Evolutionary conservation across 495 filamentous ascomycete species (phyloP), one percentile per base, ranked within the genome.

Genomic region (Penicillium crystallinum): DNA sequence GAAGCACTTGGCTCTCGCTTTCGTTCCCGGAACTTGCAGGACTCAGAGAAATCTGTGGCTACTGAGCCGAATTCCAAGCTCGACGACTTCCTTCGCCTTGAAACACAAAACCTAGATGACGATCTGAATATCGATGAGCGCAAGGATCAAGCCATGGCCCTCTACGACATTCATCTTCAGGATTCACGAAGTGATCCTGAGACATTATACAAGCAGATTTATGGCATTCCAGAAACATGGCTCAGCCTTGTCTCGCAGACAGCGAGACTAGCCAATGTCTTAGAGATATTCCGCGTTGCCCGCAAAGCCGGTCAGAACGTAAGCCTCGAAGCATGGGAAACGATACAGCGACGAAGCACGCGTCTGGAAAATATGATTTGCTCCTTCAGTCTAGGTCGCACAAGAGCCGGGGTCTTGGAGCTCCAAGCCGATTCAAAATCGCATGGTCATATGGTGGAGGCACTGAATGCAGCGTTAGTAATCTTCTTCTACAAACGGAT

Each of bases 151-250:
- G 52, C 59, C 8, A 46, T 55, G 1, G 68, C 55, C 1, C 55
- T 67, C 12, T 47, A 64, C 17, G 68, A 71, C 21, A 71, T 71
- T 17, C 65, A 71, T 44, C 46, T 71, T 1, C 60, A 68, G 25
- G 65, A 71, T 31, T 71, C 68, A 1, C 55, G 68, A n/a, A 63
- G 53, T 6, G 65, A 58, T 39, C 51, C 63, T 0, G 65, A 65
- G 11, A 68, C 64, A 1, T 40, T 70, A 4, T 68, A 68, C 40
- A 64, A 62, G 23, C 63, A 68, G 19, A 60, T 70, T 9, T 70
- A 70, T 30, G 68, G 68, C 0, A 68, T 70, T 14, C 59, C 65
- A 8, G 68, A 70, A 30, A 68, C 68, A 36, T 70, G 68, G 68
- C 54, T 70, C 1, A 68, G 68, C 46, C 49, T 70, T 12, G 55